These are phyloP conservation scores for Mucor indicus DNA, from an alignment of 371 early-diverging fungal species.

Conservation along the genomic window DNA sequence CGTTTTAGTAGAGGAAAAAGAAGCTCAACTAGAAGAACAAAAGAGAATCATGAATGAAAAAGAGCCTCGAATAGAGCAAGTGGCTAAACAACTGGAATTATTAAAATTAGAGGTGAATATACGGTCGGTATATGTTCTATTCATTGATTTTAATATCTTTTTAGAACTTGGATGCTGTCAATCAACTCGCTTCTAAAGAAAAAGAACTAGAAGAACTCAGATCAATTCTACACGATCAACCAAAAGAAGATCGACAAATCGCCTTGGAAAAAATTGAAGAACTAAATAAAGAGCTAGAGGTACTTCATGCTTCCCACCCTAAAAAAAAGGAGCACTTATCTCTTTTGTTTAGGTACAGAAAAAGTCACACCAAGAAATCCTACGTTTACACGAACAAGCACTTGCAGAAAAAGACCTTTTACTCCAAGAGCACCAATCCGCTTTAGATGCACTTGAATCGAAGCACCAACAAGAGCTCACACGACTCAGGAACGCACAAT, in stretches of 20 bases:
- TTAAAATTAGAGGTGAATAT: conserved; percentile 29
- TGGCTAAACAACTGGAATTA: conserved; percentile 30
- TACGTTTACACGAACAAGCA: conserved; percentile 35
- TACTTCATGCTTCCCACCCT: too few relatives aligned
- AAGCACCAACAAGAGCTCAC: conserved; percentile 30
- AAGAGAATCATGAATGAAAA: conserved; percentile 19
- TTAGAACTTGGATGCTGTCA: conserved; percentile 42
- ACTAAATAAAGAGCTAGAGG: conserved; percentile 35
- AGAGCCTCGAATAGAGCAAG: conserved; percentile 23
- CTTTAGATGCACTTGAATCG: conserved; percentile 18
- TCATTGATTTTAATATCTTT: conserved; percentile 1
- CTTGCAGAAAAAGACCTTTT: conserved; percentile 40
- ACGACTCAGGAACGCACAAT: conserved; percentile 28
- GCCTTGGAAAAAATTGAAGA: conserved; percentile 27
- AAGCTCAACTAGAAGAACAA: conserved; percentile 22
- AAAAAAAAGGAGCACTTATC: too few relatives aligned
- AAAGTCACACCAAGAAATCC: conserved; percentile 34
- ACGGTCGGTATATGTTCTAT: conserved; percentile 1
- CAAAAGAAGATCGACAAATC: conserved; percentile 15
- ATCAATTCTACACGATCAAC: conserved; percentile 14
- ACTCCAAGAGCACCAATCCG: conserved; percentile 32
- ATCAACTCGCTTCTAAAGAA: conserved; percentile 34
- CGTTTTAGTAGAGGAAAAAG: conserved; percentile 23
- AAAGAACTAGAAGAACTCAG: conserved; percentile 38
- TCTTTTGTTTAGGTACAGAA: too few relatives aligned